Evolutionary conservation across 257 asterid species (phyloP), one percentile per base, ranked within the genome.

Genomic region (Solanum piurae): DNA sequence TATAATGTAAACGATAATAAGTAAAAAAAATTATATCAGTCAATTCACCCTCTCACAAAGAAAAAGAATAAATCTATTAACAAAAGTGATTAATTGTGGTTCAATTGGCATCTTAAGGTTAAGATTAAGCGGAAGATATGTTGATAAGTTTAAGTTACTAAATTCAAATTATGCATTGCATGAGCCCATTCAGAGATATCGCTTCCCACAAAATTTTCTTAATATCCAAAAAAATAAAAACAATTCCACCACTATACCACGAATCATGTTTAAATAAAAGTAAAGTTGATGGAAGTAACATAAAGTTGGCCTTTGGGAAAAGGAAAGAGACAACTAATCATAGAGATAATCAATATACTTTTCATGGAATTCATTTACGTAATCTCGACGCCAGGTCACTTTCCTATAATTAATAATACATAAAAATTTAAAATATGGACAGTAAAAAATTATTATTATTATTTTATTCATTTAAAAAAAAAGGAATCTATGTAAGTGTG

Each of bases 311-410:
- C 86, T 82, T 82, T 82, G 86, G 86, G 42, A 82, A 85, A 84
- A 49, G 69, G 86, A 49, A 49, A 82, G 69, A 82, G 86, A 82
- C 69, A 18, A 21, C 68, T 49, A 82, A 82, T 82, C 86, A 82
- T 49, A 82, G 69, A 49, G 44, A 29, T 52, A 55, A 31, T 82
- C 31, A 82, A 49, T 82, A 69, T 5, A 72, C 10, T 33, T 18
- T 55, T 34, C 72, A 82, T 46, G 40, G 49, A 87, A 77, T 87
- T 42, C 89, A 80, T 64, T 87, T 64, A 87, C 86, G 86, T 79
- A 64, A 79, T 27, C 29, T 82, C 86, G 4, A 82, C 69, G 86
- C 69, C 86, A 82, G 18, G 86, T 82, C 86, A 82, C 29, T 82
- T 79, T 82, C 69, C 12, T 82, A 49, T 46, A 80, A 44, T 40